A percentile compares a stretch with the other conserved stretches of the same genome.
Conservation (phyloP, 2,329 filamentous ascomycete species). For the Aureobasidium vineae region DNA sequence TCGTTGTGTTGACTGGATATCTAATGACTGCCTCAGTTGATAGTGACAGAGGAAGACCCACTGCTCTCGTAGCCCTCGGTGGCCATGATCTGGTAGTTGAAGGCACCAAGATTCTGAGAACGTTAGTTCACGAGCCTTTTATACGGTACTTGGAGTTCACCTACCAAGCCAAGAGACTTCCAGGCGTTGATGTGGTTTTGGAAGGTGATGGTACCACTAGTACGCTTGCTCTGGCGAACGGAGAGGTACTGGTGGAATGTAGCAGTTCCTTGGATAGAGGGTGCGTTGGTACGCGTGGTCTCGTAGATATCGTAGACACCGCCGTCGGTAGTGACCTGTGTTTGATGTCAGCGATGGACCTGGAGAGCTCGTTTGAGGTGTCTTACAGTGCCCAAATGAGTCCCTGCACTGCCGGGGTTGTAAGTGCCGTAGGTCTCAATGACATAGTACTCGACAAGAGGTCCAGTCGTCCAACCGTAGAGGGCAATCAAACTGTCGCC, state of each 20-base stretch:
- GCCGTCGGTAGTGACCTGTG: slow-evolving; percentile 49
- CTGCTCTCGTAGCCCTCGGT: slow-evolving; percentile 47
- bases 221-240: slow-evolving; percentile 52
- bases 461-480: slow-evolving; percentile 58
- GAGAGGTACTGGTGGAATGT: slow-evolving; percentile 58
- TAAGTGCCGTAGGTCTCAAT: slow-evolving; percentile 55
- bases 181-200: slow-evolving; percentile 56
- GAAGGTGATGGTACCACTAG: slow-evolving; percentile 52
- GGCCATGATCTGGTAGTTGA: slow-evolving; percentile 55
- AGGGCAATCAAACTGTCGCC: slow-evolving; percentile 56
- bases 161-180: slow-evolving; percentile 47
- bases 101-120: slow-evolving; percentile 44
- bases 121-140: neutral
- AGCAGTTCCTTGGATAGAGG: slow-evolving; percentile 54
- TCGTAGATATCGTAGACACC: slow-evolving; percentile 54
- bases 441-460: slow-evolving; percentile 60
- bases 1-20: too few relatives aligned
- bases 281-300: slow-evolving; percentile 47
- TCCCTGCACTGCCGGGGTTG: slow-evolving; percentile 43
- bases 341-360: neutral
- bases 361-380: too few relatives aligned
- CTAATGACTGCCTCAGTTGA: neutral
- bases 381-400: slow-evolving; percentile 47
- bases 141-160: too few relatives aligned
- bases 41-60: slow-evolving; percentile 31